phyloP scores from a whole-genome alignment of 768 basidiomycete species.

The Dacryopinax primogenitus region DNA sequence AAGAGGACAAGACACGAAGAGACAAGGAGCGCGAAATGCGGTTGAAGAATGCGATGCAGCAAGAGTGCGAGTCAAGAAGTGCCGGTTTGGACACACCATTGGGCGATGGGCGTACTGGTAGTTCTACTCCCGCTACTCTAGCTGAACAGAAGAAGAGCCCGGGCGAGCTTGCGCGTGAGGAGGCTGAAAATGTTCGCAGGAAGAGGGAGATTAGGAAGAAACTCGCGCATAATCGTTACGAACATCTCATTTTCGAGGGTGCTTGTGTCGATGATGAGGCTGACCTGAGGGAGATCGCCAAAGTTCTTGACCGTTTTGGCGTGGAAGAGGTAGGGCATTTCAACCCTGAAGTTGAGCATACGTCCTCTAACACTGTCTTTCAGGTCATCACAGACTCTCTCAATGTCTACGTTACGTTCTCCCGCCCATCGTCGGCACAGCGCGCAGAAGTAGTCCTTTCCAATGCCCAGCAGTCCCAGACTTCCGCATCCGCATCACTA shows the following conservation, averaged over 20 bases:
- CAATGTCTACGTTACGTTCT: slow-evolving; percentile 4
- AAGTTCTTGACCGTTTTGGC: neutral
- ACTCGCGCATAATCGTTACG: neutral
- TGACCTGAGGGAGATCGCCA: neutral
- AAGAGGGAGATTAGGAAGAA: neutral
- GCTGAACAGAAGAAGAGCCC: slow-evolving; percentile 3
- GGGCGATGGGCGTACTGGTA: neutral
- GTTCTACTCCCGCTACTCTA: neutral
- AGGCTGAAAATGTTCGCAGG: neutral
- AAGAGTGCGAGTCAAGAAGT: neutral
- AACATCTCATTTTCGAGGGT: neutral
- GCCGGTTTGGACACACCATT: neutral
- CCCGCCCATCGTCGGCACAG: neutral
- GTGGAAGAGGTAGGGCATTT: neutral
- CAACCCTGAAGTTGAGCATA: neutral
- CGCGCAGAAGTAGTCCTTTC: neutral
- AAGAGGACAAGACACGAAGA: neutral
- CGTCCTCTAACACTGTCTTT: neutral
- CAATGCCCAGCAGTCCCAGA: slow-evolving; percentile 3
- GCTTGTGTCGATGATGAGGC: neutral
- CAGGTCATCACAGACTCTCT: neutral
- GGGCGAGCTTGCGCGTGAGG: neutral
- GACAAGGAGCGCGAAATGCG: neutral
- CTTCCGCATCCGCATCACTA: neutral
- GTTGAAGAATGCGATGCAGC: neutral